Percentiles rank a stretch among this genome's conserved stretches.
phyloP scores from a whole-genome alignment of 1,139 yeast species.

The Debaryomyces psychrophilus region DNA sequence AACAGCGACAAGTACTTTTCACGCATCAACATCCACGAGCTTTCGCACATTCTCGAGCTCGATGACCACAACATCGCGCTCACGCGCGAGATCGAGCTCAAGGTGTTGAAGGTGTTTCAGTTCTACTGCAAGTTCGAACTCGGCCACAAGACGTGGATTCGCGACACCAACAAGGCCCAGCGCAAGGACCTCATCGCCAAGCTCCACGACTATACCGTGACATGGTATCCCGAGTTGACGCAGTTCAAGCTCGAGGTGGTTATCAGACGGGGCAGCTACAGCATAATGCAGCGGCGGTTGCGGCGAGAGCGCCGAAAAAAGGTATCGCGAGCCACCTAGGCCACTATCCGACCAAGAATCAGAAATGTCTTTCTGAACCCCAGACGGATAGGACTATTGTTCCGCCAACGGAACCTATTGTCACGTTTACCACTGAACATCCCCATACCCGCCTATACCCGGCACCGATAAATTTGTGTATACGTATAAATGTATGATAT shows the following conservation, averaged over 20 bases:
- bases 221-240: conserved; percentile 52
- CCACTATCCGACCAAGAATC: not conserved
- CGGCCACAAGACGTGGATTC: conserved; percentile 80
- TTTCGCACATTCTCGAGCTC: conserved; percentile 29
- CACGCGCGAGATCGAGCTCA: conserved; percentile 50
- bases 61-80: conserved; percentile 26
- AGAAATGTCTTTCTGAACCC: not conserved
- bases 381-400: too few species aligned
- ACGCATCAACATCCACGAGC: conserved; percentile 32
- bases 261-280: conserved; percentile 76
- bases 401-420: too few species aligned
- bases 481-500: not conserved
- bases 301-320: conserved; percentile 60
- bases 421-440: too few species aligned
- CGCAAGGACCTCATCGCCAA: conserved; percentile 53
- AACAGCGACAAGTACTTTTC: conserved; percentile 28
- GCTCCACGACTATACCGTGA: conserved; percentile 49
- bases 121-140: conserved; percentile 64
- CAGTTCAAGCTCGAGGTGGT: conserved; percentile 64
- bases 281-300: conserved; percentile 77
- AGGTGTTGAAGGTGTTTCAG: conserved; percentile 59
- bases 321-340: not conserved
- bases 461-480: not conserved
- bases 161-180: conserved; percentile 64
- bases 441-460: not conserved